These are phyloP conservation scores for Aurinia saxatilis DNA, from an alignment of 345 rosid genomes.

Conservation along the genomic window DNA sequence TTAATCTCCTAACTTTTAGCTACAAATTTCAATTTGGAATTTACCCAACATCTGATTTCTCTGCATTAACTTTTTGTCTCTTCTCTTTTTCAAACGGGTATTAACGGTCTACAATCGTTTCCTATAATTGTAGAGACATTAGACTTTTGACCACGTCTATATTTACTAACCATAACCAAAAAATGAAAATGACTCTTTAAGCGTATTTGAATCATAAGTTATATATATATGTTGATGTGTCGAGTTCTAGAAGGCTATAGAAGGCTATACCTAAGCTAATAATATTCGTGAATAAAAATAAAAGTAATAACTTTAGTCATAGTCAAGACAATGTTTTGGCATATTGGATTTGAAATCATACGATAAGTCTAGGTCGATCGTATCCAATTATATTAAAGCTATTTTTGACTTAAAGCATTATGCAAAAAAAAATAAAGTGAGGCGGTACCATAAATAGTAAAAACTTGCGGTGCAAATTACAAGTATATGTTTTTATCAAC, in stretches of 20 bases:
- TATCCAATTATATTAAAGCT: conserved; percentile 14
- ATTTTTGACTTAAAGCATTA: conserved; percentile 13
- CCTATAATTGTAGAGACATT: background rate
- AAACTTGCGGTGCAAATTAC: conserved; percentile 16
- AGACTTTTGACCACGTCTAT: background rate
- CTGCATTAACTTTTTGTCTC: background rate
- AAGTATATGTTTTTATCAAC: conserved; percentile 3
- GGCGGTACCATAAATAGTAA: conserved; percentile 17
- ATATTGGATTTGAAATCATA: conserved; percentile 8
- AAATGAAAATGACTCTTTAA: background rate
- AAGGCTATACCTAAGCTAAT: too few relatives aligned
- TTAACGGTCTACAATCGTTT: conserved; percentile 12
- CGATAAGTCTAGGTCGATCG: conserved; percentile 5
- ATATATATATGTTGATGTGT: background rate
- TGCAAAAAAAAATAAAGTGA: too few relatives aligned
- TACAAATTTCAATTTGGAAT: background rate
- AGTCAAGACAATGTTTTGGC: too few relatives aligned
- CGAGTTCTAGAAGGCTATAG: conserved; percentile 5
- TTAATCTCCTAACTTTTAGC: background rate
- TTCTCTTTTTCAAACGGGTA: background rate
- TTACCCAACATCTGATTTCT: conserved; percentile 5
- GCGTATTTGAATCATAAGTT: background rate
- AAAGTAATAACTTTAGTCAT: too few relatives aligned
- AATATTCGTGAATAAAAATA: background rate
- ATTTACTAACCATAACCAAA: background rate